Evolutionary conservation across 371 early-diverging fungal species (phyloP), one percentile per base, ranked within the genome.

Genomic region (Lichtheimia corymbifera): DNA sequence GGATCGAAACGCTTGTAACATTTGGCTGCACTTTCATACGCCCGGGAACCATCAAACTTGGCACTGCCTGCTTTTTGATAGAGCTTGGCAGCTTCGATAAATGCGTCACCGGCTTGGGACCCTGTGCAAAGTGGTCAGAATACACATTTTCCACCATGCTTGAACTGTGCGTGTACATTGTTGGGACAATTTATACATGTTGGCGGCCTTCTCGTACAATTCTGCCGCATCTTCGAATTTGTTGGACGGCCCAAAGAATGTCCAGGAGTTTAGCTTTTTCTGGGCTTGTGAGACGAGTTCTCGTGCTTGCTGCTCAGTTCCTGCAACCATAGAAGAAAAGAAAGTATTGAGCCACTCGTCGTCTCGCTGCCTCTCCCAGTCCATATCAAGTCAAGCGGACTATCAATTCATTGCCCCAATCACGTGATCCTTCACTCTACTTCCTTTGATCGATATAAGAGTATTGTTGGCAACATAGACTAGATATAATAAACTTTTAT

Each of bases 211-310:
- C 68, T 84, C 86, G 72, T 90, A 97, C 30, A 96, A 82, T 54
- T 97, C 98, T 42, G 92, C 91, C 4, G 97, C 97, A 72, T 97
- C 95, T 61, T 96, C 97, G 53, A 83, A 86, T 73, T 95, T 96
- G 65, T 91, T 90, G 2, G 73, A 74, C 15, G 72, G 70, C 6
- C 93, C 88, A 76, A 95, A 93, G 30, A 80, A 66, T 80, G 92
- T 93, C 61, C 93, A 89, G 14, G 84, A 80, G 3, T 82, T 81
- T 13, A 89, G 85, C 62, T 83, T 88, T 65, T 90, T 89, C 73
- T 92, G 85, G 43, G 94, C 94, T 71, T 88, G 83, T 28, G 82
- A 72, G 17, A 92, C 70, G 22, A 91, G 70, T 35, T 87, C 85
- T 59, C 70, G 82, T 45, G 91, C 93, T 72, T 90, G 87, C 55